A percentile compares a stretch with the other conserved stretches of the same genome.
These are phyloP conservation scores for Hortaea werneckii DNA, from an alignment of 2,329 filamentous ascomycete genomes.

Conservation along the genomic window DNA sequence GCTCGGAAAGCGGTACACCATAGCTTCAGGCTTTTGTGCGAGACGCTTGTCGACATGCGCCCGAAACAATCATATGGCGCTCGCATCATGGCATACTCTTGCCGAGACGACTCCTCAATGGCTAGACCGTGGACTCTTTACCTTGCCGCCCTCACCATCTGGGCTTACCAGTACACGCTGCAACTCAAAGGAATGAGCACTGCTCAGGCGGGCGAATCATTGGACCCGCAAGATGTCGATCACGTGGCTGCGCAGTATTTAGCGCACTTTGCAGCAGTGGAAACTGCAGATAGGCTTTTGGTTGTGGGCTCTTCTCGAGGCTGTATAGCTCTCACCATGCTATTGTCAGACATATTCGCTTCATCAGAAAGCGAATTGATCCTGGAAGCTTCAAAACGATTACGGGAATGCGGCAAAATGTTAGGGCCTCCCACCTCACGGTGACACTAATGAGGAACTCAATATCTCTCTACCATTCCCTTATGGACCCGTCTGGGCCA, in stretches of 20 bases:
- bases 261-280: slow-evolving; percentile 28
- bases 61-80: slow-evolving; percentile 41
- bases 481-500: slow-evolving; percentile 54
- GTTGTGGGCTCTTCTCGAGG: slow-evolving; percentile 63
- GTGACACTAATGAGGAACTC: neutral
- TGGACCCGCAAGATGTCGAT: slow-evolving; percentile 58
- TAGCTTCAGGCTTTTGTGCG: slow-evolving; percentile 72
- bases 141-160: slow-evolving; percentile 79
- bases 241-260: slow-evolving; percentile 26
- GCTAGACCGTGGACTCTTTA: slow-evolving; percentile 91
- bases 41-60: slow-evolving; percentile 45
- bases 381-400: slow-evolving; percentile 68
- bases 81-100: slow-evolving; percentile 53
- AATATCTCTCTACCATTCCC: slow-evolving; percentile 49
- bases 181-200: slow-evolving; percentile 6
- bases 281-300: slow-evolving; percentile 67
- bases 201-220: neutral
- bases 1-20: slow-evolving; percentile 85
- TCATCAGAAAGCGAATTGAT: slow-evolving; percentile 81
- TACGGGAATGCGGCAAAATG: slow-evolving; percentile 68
- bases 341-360: slow-evolving; percentile 69
- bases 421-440: neutral
- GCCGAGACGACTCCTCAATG: slow-evolving; percentile 73
- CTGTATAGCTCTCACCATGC: slow-evolving; percentile 67
- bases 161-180: slow-evolving; percentile 75